Percentiles rank a stretch among this genome's conserved stretches.
Evolutionary conservation across 164 flowering plant species (phyloP).

Genomic region (Platanus orientalis): DNA sequence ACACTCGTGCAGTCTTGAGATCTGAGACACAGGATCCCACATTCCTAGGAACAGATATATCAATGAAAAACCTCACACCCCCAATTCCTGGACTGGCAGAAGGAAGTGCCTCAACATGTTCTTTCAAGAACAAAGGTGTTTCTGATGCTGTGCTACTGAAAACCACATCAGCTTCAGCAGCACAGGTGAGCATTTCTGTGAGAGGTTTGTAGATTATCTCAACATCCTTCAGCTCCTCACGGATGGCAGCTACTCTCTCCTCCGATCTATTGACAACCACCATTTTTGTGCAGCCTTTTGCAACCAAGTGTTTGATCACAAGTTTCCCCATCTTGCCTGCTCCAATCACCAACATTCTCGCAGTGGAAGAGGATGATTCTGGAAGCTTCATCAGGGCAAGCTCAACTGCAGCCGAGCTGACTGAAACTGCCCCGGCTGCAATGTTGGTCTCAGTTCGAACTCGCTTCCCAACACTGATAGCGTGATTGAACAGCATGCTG

Average conservation of each 20-base stretch:
- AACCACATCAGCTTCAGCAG: slow-evolving; percentile 85
- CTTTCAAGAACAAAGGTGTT: slow-evolving; percentile 64
- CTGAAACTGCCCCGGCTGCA: slow-evolving; percentile 94
- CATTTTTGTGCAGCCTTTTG: slow-evolving; percentile 90
- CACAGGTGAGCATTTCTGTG: slow-evolving; percentile 62
- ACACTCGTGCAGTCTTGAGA: slow-evolving; percentile 50
- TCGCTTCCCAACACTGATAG: slow-evolving; percentile 89
- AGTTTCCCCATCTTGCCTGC: slow-evolving; percentile 99
- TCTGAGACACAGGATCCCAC: slow-evolving; percentile 78
- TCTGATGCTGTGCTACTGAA: slow-evolving; percentile 97
- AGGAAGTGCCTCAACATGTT: slow-evolving; percentile 58
- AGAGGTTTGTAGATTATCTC: slow-evolving; percentile 85
- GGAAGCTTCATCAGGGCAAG: slow-evolving; percentile 92
- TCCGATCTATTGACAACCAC: slow-evolving; percentile 85
- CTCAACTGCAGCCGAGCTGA: slow-evolving; percentile 98
- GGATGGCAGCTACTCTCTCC: slow-evolving; percentile 75
- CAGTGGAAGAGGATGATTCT: slow-evolving; percentile 48
- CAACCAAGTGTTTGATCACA: slow-evolving; percentile 91
- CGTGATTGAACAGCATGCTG: slow-evolving; percentile 86
- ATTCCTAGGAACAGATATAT: slow-evolving; percentile 94
- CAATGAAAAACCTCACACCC: slow-evolving; percentile 70
- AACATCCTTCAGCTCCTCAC: slow-evolving; percentile 66
- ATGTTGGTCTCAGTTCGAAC: slow-evolving; percentile 90
- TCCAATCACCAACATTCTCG: slow-evolving; percentile 81
- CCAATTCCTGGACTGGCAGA: slow-evolving; percentile 51